Percentiles rank a stretch among this genome's conserved stretches.
These are phyloP conservation scores for Wallemia ichthyophaga DNA, from an alignment of 1,284 basidiomycete genomes.

Conservation along the genomic window DNA sequence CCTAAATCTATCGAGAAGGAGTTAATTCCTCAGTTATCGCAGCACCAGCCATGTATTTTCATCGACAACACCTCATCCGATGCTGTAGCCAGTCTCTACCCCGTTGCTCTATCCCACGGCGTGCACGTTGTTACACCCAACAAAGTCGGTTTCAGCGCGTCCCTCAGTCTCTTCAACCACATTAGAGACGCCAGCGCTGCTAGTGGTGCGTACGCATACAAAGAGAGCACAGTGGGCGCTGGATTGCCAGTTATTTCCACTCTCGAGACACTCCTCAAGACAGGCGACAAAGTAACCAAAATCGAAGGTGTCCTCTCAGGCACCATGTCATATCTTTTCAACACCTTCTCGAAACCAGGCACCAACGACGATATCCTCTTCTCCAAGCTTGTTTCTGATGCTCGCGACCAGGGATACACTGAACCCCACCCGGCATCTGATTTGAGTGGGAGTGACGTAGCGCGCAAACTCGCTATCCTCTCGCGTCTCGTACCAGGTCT, in stretches of 20 bases:
- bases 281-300: constrained; percentile 47
- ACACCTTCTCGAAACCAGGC: constrained; percentile 50
- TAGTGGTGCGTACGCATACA: constrained; percentile 39
- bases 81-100: constrained; percentile 51
- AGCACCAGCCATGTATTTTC: constrained; percentile 32
- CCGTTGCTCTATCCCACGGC: constrained; percentile 43
- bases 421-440: constrained; percentile 92
- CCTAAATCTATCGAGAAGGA: constrained; percentile 14
- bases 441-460: constrained; percentile 83
- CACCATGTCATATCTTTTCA: constrained; percentile 97
- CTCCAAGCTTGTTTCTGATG: constrained; percentile 61
- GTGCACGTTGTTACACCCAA: constrained; percentile 84
- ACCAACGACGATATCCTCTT: constrained; percentile 27
- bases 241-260: constrained; percentile 78
- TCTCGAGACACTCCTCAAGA: constrained; percentile 62
- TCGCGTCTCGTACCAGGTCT: constrained; percentile 39
- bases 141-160: constrained; percentile 79
- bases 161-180: constrained; percentile 34
- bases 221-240: constrained; percentile 85
- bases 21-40: constrained; percentile 18
- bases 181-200: constrained; percentile 29
- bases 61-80: constrained; percentile 88
- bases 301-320: constrained; percentile 55
- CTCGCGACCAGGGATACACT: constrained; percentile 80
- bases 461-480: constrained; percentile 83